phyloP scores from a whole-genome alignment of 1,139 yeast species.

The Dujonia santamariae region DNA sequence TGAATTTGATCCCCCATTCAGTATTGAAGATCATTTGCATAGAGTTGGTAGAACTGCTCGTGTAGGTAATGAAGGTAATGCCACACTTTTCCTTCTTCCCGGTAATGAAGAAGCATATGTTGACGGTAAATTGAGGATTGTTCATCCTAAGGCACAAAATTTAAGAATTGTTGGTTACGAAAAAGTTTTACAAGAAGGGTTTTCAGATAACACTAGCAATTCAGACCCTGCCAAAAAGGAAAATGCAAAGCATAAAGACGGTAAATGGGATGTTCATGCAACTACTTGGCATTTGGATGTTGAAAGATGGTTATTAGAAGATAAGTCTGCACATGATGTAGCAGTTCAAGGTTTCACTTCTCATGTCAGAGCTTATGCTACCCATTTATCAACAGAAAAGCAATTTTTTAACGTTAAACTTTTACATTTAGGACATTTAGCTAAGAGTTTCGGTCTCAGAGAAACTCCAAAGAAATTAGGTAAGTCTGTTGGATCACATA shows the following conservation, averaged over 20 bases:
- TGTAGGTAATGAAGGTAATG: slow-evolving; percentile 64
- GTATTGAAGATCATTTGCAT: slow-evolving; percentile 69
- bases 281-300: slow-evolving; percentile 93
- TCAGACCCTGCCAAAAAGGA: slow-evolving; percentile 27
- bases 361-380: slow-evolving; percentile 94
- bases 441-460: slow-evolving; percentile 90
- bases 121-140: slow-evolving; percentile 44
- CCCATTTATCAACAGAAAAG: slow-evolving; percentile 82
- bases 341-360: slow-evolving; percentile 82
- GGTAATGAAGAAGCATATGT: slow-evolving; percentile 85
- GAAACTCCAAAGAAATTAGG: slow-evolving; percentile 87
- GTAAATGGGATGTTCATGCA: slow-evolving; percentile 89
- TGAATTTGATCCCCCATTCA: slow-evolving; percentile 69
- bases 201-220: slow-evolving; percentile 34
- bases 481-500: slow-evolving; percentile 22
- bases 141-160: slow-evolving; percentile 59
- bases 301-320: slow-evolving; percentile 84
- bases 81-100: slow-evolving; percentile 76
- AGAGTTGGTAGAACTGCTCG: slow-evolving; percentile 76
- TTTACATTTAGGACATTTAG: slow-evolving; percentile 91
- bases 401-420: slow-evolving; percentile 73
- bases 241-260: slow-evolving; percentile 31
- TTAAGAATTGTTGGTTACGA: slow-evolving; percentile 46
- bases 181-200: slow-evolving; percentile 55
- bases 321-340: slow-evolving; percentile 51